phyloP scores from a whole-genome alignment of 2,329 filamentous ascomycete genomes.

The Trichophyton mentagrophytes region DNA sequence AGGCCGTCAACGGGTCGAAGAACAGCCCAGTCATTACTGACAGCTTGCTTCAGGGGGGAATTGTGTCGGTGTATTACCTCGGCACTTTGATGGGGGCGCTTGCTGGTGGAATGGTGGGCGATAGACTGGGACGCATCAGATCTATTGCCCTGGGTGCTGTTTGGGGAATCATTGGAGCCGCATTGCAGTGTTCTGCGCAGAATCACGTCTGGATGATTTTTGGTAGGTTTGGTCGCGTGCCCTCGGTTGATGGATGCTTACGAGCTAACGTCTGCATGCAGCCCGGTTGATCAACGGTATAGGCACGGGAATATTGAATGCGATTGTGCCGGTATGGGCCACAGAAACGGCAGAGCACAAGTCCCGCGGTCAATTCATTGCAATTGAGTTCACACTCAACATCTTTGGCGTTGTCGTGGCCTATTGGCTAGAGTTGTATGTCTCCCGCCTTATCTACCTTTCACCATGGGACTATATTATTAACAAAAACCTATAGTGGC shows the following conservation, averaged over 20 bases:
- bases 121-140: constrained; percentile 19
- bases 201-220: constrained; percentile 60
- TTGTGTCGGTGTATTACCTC: constrained; percentile 47
- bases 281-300: constrained; percentile 51
- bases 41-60: constrained; percentile 50
- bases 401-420: constrained; percentile 54
- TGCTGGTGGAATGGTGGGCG: constrained; percentile 25
- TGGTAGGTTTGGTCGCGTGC: constrained; percentile 28
- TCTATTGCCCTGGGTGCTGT: constrained; percentile 48
- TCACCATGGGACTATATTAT: too few species aligned
- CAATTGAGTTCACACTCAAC: constrained; percentile 61
- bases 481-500: constrained; percentile 26
- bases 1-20: constrained; percentile 30
- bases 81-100: constrained; percentile 53
- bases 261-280: constrained; percentile 11
- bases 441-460: too few species aligned
- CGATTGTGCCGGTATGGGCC: constrained; percentile 59
- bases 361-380: constrained; percentile 55
- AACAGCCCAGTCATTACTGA: constrained; percentile 44
- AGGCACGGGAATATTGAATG: constrained; percentile 57
- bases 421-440: constrained; percentile 48
- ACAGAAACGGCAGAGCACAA: constrained; percentile 57
- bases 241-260: neutral
- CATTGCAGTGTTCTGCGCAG: constrained; percentile 52
- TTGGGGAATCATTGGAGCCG: constrained; percentile 49